Base-by-base conservation (phyloP, 306 rosid genomes). In the Cicer judaicum region DNA sequence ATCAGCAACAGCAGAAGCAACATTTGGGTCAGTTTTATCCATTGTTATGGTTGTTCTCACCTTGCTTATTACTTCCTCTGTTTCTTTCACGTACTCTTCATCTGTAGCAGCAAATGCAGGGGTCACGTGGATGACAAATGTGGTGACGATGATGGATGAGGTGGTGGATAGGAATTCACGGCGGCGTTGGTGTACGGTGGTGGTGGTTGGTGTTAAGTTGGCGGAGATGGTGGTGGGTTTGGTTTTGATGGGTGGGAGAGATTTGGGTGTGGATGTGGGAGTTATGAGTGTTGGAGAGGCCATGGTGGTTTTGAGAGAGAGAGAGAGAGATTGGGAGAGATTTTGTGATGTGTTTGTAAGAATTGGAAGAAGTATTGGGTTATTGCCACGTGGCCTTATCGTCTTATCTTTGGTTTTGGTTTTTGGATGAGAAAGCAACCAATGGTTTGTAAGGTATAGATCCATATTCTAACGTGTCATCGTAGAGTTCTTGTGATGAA, bases 331-430 rank as follows among this genome's bases (percentile, higher is more conserved):
- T 12, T 24, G 39, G 0, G 50, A 13, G 59, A 18, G 50, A 16
- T 47, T 73, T 75, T 21, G 81, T n/a, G 67, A 70, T n/a, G 49
- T 81, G 79, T 64, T 64, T 67, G 46, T 38, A 60, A 5, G 38
- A 55, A 7, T 7, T 38, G 50, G 54, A 48, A 4, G 57, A 42
- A 68, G 76, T 67, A 68, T 15, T 81, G 87, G 87, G 81, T 82
- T 74, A 75, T 18, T 83, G 97, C 87, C 99, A 92, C 93, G 92
- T 90, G 88, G 82, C 5, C 97, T 89, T 92, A 95, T 91, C 98
- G 19, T 59, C 98, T 95, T 95, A 95, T 95, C 98, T 80, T 69
- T 40, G 44, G 4, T 68, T 82, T 70, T 66, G 76, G 60, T 34
- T 81, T 84, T 62, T 81, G 91, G 97, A 87, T 89, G 78, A 86